These are phyloP conservation scores for Magnusiomyces clavatus DNA, from an alignment of 1,139 yeast genomes.

Conservation along the genomic window DNA sequence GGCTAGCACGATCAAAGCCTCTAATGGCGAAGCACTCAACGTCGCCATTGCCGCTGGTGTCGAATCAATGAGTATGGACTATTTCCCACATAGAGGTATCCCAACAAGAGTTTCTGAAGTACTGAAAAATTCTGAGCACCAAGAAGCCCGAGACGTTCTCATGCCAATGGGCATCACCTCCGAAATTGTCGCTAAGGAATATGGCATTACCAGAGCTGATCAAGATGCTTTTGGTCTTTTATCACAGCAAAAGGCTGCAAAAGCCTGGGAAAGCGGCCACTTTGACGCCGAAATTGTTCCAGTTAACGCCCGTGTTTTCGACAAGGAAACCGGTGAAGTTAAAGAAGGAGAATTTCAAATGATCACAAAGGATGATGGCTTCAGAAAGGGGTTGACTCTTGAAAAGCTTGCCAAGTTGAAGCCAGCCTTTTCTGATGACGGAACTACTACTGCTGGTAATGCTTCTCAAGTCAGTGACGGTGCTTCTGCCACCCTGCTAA, in stretches of 20 bases:
- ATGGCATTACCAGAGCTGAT: constrained; percentile 28
- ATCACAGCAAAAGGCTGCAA: constrained; percentile 35
- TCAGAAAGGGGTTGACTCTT: constrained; percentile 28
- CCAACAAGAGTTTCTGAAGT: constrained; percentile 29
- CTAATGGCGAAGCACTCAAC: constrained; percentile 26
- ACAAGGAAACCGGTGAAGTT: constrained; percentile 18
- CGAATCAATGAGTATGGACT: constrained; percentile 40
- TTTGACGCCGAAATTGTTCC: constrained; percentile 37
- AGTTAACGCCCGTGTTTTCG: constrained; percentile 28
- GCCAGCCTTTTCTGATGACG: constrained; percentile 35
- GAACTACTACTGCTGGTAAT: constrained; percentile 39
- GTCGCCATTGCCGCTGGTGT: constrained; percentile 40
- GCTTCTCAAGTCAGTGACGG: constrained; percentile 41
- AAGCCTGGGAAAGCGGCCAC: constrained; percentile 34
- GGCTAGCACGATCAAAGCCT: constrained; percentile 32
- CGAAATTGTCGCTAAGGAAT: constrained; percentile 32
- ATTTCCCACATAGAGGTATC: constrained; percentile 37
- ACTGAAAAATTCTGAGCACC: constrained; percentile 20
- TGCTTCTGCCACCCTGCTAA: constrained; percentile 37
- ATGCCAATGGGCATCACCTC: constrained; percentile 39
- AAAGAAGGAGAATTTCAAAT: constrained; percentile 21
- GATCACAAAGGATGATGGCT: constrained; percentile 32
- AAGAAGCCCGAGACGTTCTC: constrained; percentile 31
- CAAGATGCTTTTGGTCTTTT: constrained; percentile 36
- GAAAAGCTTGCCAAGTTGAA: constrained; percentile 32